phyloP scores from a whole-genome alignment of 108 stramenopile genomes.

The Conticribra guillardii region DNA sequence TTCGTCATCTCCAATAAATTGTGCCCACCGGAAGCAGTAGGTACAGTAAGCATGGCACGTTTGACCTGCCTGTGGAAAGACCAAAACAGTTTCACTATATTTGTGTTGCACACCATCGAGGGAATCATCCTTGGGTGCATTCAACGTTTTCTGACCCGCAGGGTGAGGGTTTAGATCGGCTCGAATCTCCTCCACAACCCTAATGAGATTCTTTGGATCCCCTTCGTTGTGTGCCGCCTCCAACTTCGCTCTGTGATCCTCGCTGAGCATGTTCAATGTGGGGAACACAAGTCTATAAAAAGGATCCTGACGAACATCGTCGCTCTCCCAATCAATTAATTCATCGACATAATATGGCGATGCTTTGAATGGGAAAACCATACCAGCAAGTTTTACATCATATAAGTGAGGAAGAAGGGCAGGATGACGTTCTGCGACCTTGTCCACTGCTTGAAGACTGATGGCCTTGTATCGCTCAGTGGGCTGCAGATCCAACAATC shows the following conservation, averaged over 20 bases:
- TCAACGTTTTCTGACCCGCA: conserved; percentile 67
- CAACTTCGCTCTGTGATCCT: conserved; percentile 43
- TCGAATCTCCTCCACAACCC: conserved; percentile 52
- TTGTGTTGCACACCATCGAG: conserved; percentile 70
- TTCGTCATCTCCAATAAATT: conserved; percentile 62
- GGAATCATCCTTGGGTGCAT: conserved; percentile 49
- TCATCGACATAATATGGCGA: conserved; percentile 62
- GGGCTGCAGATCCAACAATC: conserved; percentile 32
- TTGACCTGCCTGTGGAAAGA: conserved; percentile 66
- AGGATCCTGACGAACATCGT: conserved; percentile 53
- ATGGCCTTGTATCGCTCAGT: conserved; percentile 62
- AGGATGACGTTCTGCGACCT: conserved; percentile 55
- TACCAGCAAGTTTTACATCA: conserved; percentile 52
- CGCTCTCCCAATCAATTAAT: conserved; percentile 57
- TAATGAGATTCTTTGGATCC: conserved; percentile 42
- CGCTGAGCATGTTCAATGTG: conserved; percentile 54
- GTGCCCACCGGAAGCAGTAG: conserved; percentile 76
- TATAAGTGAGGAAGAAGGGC: conserved; percentile 39
- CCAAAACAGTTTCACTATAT: conserved; percentile 63
- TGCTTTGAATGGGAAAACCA: conserved; percentile 67
- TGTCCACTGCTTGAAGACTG: conserved; percentile 50
- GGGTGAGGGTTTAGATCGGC: conserved; percentile 66
- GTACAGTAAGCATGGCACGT: conserved; percentile 71
- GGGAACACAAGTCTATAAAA: conserved; percentile 62
- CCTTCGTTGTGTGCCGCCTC: conserved; percentile 38